Evolutionary conservation across 441 rosid species (phyloP), one percentile per base, ranked within the genome.

Genomic region (Hypseocharis bilobata): DNA sequence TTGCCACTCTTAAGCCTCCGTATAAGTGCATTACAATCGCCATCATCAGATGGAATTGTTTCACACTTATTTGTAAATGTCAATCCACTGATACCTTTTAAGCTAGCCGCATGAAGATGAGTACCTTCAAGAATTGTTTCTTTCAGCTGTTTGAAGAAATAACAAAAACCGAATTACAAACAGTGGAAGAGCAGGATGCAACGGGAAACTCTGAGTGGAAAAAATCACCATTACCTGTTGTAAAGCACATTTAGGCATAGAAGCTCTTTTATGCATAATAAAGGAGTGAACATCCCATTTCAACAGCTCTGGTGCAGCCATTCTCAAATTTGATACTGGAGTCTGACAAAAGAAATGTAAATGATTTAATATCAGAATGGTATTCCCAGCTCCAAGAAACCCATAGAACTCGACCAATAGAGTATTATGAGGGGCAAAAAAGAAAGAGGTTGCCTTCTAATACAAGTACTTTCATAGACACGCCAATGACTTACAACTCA

Each of bases 281-380:
- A 86, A 86, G 59, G 72, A 71, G 23, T 54, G 69, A 68, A 75
- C 64, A 71, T 85, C 83, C 83, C 80, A 80, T 65, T 77, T 80
- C 63, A 66, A 54, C 55, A 66, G 60, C 70, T 79, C 82, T 5
- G 70, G 61, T 67, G 78, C 73, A 49, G 61, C 62, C 68, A 23
- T 49, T 72, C 28, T 70, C 36, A 70, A 52, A 71, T 77, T 74
- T 25, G 76, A 70, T 14, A 64, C 49, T 5, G 80, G 64, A 7
- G 52, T 73, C 89, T 85, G 56, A 58, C 23, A 57, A 64, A 66
- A 30, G 36, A 74, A 44, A 68, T 28, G 49, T 6, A 44, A 19
- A 57, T 4, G 14, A 40, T 25, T 42, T 14, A 49, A 40, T 17
- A n/a, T n/a, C n/a, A n/a, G n/a, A n/a, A n/a, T n/a, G n/a, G n/a